Base-by-base conservation (phyloP, 2,329 filamentous ascomycete species). In the Clathrospora elynae region DNA sequence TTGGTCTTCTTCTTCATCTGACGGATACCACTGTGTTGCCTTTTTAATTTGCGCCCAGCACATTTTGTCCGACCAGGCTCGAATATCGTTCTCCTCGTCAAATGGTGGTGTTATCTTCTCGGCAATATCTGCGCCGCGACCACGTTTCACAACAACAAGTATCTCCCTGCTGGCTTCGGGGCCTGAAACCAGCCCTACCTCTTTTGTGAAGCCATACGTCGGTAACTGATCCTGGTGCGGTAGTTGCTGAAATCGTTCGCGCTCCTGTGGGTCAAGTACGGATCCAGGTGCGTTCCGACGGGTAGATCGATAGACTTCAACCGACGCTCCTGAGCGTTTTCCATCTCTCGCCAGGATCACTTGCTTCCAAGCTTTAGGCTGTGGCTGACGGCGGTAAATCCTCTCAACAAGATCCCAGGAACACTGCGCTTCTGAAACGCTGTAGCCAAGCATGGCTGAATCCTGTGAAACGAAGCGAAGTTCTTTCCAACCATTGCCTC, bases 401-500 rank as follows among this genome's bases (percentile, higher is more conserved):
- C n/a, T n/a, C 8, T 51, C 41, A 3, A 45, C 49, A 4, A 46
- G 49, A 11, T 51, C 49, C 6, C 49, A 46, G 20, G 49, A 49
- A 17, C 45, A 45, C 29, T 51, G 49, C 14, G 41, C 49, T 14
- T 46, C 29, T 2, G 45, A 51, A 1, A 46, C 45, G 22, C 49
- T 46, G 35, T 49, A 51, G 28, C 49, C 49, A 24, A 51, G 49
- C 49, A 51, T 51, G 19, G 45, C 37, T 16, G 49, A 51, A 13
- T 26, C 49, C 5, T 35, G 41, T 19, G 49, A 49, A 13, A 51
- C 36, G 19, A 49, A 51, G 5, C 49, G 45, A 16, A 51, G 49
- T 35, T 51, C 49, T 26, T 40, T 51, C 49, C 49, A 51, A 8
- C 49, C 49, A 30, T 51, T 51, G 10, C 49, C 49, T 20, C 49